Evolutionary conservation across 352 stramenopile genomes (phyloP).

Genomic region (Phytopythium vexans): DNA sequence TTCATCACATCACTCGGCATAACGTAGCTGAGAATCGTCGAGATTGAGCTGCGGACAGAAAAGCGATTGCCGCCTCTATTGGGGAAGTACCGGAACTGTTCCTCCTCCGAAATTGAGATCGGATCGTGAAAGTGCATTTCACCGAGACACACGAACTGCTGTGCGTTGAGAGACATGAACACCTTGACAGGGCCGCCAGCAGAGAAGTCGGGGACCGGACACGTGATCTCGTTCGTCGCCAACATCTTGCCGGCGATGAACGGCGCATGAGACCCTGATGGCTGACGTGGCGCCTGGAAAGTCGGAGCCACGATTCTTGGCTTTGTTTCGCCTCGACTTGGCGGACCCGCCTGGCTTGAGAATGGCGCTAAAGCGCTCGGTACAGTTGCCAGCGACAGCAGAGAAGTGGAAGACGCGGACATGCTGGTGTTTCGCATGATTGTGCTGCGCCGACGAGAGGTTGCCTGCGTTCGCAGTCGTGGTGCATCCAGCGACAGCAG

Average conservation of each 20-base stretch:
- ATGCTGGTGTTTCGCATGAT: conserved; percentile 59
- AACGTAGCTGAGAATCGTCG: conserved; percentile 47
- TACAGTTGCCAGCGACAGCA: conserved; percentile 13
- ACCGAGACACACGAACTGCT: conserved; percentile 69
- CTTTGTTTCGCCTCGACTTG: neutral
- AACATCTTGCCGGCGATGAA: conserved; percentile 54
- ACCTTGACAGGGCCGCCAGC: conserved; percentile 34
- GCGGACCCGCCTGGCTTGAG: conserved; percentile 10
- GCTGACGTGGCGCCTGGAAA: neutral
- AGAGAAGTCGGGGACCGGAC: conserved; percentile 53
- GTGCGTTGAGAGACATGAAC: conserved; percentile 65
- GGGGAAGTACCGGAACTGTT: conserved; percentile 52
- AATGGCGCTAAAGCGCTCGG: conserved; percentile 7
- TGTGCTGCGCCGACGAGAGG: conserved; percentile 36
- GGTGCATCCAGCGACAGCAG: conserved; percentile 33
- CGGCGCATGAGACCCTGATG: conserved; percentile 12
- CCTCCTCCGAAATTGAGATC: conserved; percentile 48
- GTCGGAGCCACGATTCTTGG: neutral
- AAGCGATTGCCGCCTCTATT: conserved; percentile 61
- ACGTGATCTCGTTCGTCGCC: conserved; percentile 44
- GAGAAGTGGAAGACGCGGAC: conserved; percentile 28
- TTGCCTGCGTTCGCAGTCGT: conserved; percentile 43
- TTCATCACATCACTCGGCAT: conserved; percentile 37
- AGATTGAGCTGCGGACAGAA: conserved; percentile 45
- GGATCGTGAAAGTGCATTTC: conserved; percentile 52